phyloP scores from a whole-genome alignment of 352 stramenopile species.

The Phytopythium montanum region DNA sequence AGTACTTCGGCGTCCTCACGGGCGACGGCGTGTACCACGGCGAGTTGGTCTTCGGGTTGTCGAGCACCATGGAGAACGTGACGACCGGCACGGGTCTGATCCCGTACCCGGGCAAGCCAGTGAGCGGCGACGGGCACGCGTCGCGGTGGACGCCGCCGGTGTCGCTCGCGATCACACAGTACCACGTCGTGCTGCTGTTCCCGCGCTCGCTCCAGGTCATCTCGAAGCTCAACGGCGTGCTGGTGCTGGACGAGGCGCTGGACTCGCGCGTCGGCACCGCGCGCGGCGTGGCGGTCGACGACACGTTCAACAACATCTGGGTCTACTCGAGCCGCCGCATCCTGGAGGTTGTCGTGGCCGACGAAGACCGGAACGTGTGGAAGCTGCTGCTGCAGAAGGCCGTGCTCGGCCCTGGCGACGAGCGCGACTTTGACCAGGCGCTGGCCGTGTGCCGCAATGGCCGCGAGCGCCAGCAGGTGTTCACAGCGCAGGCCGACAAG shows the following conservation, averaged over 20 bases:
- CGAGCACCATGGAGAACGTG: slow-evolving; percentile 77
- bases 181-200: slow-evolving; percentile 91
- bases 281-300: slow-evolving; percentile 58
- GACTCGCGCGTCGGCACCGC: slow-evolving; percentile 75
- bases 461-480: slow-evolving; percentile 80
- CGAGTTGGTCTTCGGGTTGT: slow-evolving; percentile 69
- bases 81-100: slow-evolving; percentile 73
- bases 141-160: slow-evolving; percentile 62
- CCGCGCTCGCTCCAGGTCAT: slow-evolving; percentile 76
- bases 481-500: slow-evolving; percentile 89
- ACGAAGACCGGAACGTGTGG: slow-evolving; percentile 93
- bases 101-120: slow-evolving; percentile 58
- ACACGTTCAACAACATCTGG: slow-evolving; percentile 83
- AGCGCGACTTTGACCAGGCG: slow-evolving; percentile 88
- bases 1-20: slow-evolving; percentile 90
- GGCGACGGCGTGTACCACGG: slow-evolving; percentile 90
- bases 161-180: slow-evolving; percentile 87
- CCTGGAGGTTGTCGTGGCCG: slow-evolving; percentile 66
- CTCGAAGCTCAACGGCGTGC: slow-evolving; percentile 82
- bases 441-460: slow-evolving; percentile 80
- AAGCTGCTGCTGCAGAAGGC: slow-evolving; percentile 90
- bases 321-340: slow-evolving; percentile 82
- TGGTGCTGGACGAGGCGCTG: slow-evolving; percentile 83
- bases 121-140: slow-evolving; percentile 12
- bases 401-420: slow-evolving; percentile 52